These are phyloP conservation scores for Mentha longifolia DNA, from an alignment of 257 asterid species.

Conservation along the genomic window DNA sequence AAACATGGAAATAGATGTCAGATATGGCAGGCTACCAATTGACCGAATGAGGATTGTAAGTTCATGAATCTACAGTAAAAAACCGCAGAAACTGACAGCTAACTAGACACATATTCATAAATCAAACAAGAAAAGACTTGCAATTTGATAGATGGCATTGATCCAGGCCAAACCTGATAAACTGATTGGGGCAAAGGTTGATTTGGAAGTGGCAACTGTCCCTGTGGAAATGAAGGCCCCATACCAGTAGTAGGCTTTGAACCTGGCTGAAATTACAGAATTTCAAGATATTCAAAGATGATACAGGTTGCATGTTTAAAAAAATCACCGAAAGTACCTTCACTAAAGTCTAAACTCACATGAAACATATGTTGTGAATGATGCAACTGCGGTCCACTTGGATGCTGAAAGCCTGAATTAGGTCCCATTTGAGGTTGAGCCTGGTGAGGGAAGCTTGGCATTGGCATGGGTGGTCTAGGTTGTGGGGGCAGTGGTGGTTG, in stretches of 20 bases:
- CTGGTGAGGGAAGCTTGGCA: slow-evolving; percentile 71
- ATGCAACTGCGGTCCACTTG: slow-evolving; percentile 73
- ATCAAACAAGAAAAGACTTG: slow-evolving; percentile 17
- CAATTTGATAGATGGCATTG: slow-evolving; percentile 12
- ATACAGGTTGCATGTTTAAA: not conserved
- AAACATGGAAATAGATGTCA: slow-evolving; percentile 1
- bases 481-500: slow-evolving; percentile 78
- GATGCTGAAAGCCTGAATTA: slow-evolving; percentile 70
- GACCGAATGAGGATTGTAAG: not conserved
- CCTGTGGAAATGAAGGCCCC: slow-evolving; percentile 78
- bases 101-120: not conserved
- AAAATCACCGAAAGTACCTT: not conserved
- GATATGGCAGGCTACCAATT: not conserved
- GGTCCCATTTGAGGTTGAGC: slow-evolving; percentile 72
- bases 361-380: slow-evolving; percentile 81
- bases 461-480: slow-evolving; percentile 58
- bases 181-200: slow-evolving; percentile 63
- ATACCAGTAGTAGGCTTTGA: slow-evolving; percentile 59
- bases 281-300: slow-evolving; percentile 27
- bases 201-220: slow-evolving; percentile 69
- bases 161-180: slow-evolving; percentile 68
- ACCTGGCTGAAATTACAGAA: slow-evolving; percentile 61
- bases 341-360: slow-evolving; percentile 51
- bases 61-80: not conserved
- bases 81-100: slow-evolving; percentile 11